Evolutionary conservation across 2,329 filamentous ascomycete species (phyloP).

Genomic region (Coccinonectria pachysandricola): DNA sequence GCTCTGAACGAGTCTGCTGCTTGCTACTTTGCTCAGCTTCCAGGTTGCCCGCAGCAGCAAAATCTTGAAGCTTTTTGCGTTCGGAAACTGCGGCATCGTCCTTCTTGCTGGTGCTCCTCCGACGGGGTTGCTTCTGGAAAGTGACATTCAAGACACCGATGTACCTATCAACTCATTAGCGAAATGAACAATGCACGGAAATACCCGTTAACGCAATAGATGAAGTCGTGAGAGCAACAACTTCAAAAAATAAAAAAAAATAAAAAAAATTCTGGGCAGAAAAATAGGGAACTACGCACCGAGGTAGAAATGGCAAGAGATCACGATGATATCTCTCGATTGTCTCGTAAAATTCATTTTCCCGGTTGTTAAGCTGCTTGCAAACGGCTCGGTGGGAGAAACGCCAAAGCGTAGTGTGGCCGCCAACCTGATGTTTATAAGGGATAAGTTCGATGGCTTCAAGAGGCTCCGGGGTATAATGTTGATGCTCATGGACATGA

Average conservation of each 20-base stretch:
- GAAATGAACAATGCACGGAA: too few relatives aligned
- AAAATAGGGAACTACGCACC: slow-evolving; percentile 37
- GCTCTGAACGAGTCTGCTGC: too few relatives aligned
- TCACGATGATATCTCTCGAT: slow-evolving; percentile 87
- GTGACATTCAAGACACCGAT: slow-evolving; percentile 96
- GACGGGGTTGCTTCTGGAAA: slow-evolving; percentile 73
- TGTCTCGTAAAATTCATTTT: slow-evolving; percentile 98
- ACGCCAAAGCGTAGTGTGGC: slow-evolving; percentile 90
- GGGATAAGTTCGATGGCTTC: slow-evolving; percentile 94
- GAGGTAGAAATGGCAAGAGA: slow-evolving; percentile 80
- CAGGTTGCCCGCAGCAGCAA: slow-evolving; percentile 10
- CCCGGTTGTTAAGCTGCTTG: slow-evolving; percentile 95
- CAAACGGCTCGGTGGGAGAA: slow-evolving; percentile 93
- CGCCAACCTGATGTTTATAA: slow-evolving; percentile 94
- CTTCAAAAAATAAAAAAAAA: slow-evolving; percentile 6
- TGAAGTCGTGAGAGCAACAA: neutral
- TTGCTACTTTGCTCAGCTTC: slow-evolving; percentile 11
- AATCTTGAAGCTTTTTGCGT: slow-evolving; percentile 25
- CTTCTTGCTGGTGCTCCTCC: slow-evolving; percentile 43
- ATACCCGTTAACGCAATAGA: slow-evolving; percentile 1
- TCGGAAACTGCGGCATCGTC: slow-evolving; percentile 32
- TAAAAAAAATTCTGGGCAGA: slow-evolving; percentile 1
- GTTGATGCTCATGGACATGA: slow-evolving; percentile 41
- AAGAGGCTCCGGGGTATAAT: slow-evolving; percentile 50
- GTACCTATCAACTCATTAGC: slow-evolving; percentile 48